phyloP scores from a whole-genome alignment of 129 eudicot species.

The Glebionis coronaria region DNA sequence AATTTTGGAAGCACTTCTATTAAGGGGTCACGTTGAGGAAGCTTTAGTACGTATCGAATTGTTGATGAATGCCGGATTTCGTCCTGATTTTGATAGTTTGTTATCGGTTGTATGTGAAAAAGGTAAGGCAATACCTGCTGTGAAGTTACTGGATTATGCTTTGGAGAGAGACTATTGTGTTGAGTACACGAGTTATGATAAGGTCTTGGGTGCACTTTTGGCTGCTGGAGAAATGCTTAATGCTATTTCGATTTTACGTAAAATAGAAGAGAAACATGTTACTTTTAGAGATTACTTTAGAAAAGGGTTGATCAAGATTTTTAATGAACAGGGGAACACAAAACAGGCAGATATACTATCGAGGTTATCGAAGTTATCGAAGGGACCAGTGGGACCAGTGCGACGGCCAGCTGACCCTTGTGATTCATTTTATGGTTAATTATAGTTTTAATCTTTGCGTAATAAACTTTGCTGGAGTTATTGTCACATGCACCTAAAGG shows the following conservation, averaged over 20 bases:
- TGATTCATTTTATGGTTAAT: conserved; percentile 16
- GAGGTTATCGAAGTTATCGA: conserved; percentile 51
- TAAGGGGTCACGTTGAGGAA: conserved; percentile 96
- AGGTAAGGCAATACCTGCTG: conserved; percentile 74
- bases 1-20: conserved; percentile 76
- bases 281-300: conserved; percentile 56
- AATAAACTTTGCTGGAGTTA: conserved; percentile 30
- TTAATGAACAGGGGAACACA: conserved; percentile 71
- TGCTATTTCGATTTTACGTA: conserved; percentile 73
- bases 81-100: conserved; percentile 53
- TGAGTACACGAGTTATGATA: conserved; percentile 64
- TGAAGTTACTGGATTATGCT: conserved; percentile 72
- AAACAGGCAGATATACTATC: conserved; percentile 80
- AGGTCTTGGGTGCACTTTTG: conserved; percentile 80
- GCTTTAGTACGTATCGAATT: conserved; percentile 86
- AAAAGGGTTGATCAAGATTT: conserved; percentile 72
- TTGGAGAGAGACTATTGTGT: conserved; percentile 67
- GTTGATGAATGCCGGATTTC: conserved; percentile 55
- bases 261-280: conserved; percentile 68
- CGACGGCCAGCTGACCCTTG: conserved; percentile 23
- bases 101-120: conserved; percentile 67
- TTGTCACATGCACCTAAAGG: conserved; percentile 17
- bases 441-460: conserved; percentile 14
- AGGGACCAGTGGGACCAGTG: conserved; percentile 49
- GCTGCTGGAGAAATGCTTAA: conserved; percentile 78